Evolutionary conservation across 2,329 filamentous ascomycete species (phyloP).

Genomic region (Ophiostoma sp.): DNA sequence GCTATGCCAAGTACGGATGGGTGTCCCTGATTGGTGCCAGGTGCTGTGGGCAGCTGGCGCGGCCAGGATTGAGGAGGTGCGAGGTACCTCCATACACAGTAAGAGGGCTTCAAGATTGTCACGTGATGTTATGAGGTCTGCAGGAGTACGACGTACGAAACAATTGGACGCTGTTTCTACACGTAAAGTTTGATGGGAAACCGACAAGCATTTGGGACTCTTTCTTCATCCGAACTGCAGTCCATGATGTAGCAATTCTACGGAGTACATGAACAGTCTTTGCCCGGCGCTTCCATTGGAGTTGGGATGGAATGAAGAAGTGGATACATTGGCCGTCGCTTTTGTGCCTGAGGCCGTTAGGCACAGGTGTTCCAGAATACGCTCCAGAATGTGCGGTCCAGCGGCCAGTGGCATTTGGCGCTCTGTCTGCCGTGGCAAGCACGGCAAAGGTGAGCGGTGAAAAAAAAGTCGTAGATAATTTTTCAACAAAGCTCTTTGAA

Average conservation of each 20-base stretch:
- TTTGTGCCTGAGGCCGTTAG: slow-evolving; percentile 8
- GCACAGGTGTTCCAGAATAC: not conserved
- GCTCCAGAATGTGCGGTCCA: not conserved
- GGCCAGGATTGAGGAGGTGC: not conserved
- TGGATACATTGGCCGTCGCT: not conserved
- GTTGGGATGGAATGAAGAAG: not conserved
- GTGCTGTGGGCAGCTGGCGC: not conserved
- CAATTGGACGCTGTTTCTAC: not conserved
- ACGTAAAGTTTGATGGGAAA: not conserved
- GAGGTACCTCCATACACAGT: too few species aligned
- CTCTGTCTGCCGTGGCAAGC: slow-evolving; percentile 1
- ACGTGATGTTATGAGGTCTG: not conserved
- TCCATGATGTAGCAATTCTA: not conserved
- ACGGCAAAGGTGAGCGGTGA: not conserved
- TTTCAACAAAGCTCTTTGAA: not conserved
- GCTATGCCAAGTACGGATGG: not conserved
- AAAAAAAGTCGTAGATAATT: not conserved
- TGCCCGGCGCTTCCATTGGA: not conserved
- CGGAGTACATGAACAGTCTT: not conserved
- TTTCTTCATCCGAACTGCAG: not conserved
- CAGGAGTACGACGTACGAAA: not conserved
- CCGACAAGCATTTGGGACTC: not conserved
- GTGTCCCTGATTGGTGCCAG: not conserved
- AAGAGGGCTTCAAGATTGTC: not conserved
- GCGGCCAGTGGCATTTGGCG: not conserved